A percentile compares a stretch with the other conserved stretches of the same genome.
Conservation (phyloP, 768 basidiomycete genomes). For the Coprinellus micaceus region DNA sequence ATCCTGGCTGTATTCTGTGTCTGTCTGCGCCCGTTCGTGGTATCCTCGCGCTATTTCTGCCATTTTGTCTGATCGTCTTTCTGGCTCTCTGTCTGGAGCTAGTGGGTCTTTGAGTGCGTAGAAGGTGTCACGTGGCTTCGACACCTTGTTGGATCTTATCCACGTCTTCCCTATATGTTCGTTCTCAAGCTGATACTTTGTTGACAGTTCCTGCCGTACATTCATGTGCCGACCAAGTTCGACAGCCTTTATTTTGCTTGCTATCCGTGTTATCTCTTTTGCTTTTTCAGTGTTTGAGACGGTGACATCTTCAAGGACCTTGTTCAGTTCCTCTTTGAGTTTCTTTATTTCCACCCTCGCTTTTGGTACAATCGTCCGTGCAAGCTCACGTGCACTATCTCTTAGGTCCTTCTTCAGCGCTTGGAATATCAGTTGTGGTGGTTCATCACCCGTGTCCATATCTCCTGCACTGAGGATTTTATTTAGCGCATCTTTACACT, state of each 20-base stretch:
- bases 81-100: conserved; percentile 6
- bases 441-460: background rate
- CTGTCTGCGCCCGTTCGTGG: conserved; percentile 17
- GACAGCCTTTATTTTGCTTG: background rate
- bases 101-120: conserved; percentile 3
- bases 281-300: background rate
- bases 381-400: background rate
- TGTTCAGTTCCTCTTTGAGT: background rate
- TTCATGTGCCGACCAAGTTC: background rate
- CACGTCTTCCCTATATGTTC: conserved; percentile 6
- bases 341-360: background rate
- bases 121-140: conserved; percentile 4
- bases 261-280: background rate
- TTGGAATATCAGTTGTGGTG: background rate
- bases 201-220: conserved; percentile 1
- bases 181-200: conserved; percentile 6
- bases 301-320: background rate
- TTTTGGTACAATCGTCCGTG: background rate
- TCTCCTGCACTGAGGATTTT: background rate
- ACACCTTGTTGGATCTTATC: conserved; percentile 4
- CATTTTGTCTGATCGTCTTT: conserved; percentile 26
- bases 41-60: conserved; percentile 25
- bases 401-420: background rate
- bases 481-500: background rate
- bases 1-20: conserved; percentile 17